Evolutionary conservation across 1,139 yeast genomes (phyloP), one percentile per base, ranked within the genome.

Genomic region (Yamadazyma friedrichii): DNA sequence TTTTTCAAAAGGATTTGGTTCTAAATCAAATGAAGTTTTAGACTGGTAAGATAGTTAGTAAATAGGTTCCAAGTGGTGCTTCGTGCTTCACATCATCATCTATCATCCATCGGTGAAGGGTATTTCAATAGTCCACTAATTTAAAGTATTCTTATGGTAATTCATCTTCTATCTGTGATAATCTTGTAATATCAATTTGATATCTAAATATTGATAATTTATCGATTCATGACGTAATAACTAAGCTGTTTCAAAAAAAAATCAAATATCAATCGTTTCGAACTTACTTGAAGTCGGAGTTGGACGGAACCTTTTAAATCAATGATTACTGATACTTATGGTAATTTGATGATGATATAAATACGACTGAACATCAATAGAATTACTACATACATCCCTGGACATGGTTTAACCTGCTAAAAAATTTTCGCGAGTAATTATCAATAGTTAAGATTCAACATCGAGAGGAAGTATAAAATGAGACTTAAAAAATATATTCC

Each of bases 1-100:
- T 59, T 85, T 84, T 62, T 93, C 98, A 57, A 93, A 93, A 2
- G 98, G 98, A 56, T 93, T 93, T 4, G 94, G 96, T 60, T 93
- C 99, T 48, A 89, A 68, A 48, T 85, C 94, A 57, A 88, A 80
- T 33, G 76, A 65, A 50, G 74, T 65, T 15, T 40, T 40, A 3
- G 43, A 36, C 43, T 40, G 15, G 5, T 9, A 24, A 24, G 11
- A 9, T 13, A 11, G 42, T 39, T 39, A 39, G 42, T 39, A 39
- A 24, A 24, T 6, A 6, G 8, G 8, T 20, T 20, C 24, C 5
- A 20, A 6, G 8, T 20, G 8, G 24, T 20, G 24, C n/a, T n/a
- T n/a, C n/a, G 24, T 20, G 24, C 24, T 8, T 6, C 5, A 20
- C 8, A 20, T 20, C 5, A 20, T 20, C 24, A 6, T 6, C 5